phyloP scores from a whole-genome alignment of 176 grass and related monocot genomes.

The Typha latifolia region DNA sequence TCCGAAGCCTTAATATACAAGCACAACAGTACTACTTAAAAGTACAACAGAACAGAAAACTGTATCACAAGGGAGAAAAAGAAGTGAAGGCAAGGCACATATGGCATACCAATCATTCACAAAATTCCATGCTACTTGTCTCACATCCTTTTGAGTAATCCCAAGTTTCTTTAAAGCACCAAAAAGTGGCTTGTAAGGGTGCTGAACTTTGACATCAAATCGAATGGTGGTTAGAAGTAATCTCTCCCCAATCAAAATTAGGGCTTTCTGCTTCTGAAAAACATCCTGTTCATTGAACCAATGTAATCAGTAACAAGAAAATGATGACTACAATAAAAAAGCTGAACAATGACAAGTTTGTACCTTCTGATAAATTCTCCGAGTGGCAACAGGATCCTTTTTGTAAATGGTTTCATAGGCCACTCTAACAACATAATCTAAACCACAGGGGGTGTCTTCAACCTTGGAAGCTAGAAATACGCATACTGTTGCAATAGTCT shows the following conservation, averaged over 20 bases:
- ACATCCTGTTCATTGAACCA: constrained; percentile 27
- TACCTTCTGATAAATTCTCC: constrained; percentile 45
- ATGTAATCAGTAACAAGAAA: not conserved
- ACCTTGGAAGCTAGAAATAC: constrained; percentile 68
- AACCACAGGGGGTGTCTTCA: constrained; percentile 44
- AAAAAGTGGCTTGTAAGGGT: constrained; percentile 51
- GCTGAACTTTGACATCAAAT: constrained; percentile 66
- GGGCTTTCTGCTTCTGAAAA: constrained; percentile 41
- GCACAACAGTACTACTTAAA: not conserved
- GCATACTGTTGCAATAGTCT: constrained; percentile 59
- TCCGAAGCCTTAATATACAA: constrained; percentile 28
- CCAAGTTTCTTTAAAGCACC: constrained; percentile 42
- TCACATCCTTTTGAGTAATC: constrained; percentile 40
- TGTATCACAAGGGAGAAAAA: not conserved
- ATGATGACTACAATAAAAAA: not conserved
- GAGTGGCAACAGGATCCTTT: constrained; percentile 29
- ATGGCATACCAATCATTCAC: constrained; percentile 45
- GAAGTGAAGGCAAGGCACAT: not conserved
- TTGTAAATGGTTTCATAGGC: constrained; percentile 48
- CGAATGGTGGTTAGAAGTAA: constrained; percentile 51
- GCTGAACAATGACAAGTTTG: not conserved
- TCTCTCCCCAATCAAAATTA: constrained; percentile 52
- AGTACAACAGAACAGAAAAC: not conserved
- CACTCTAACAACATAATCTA: constrained; percentile 46
- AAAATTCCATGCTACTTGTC: constrained; percentile 34